Evolutionary conservation across 176 grass and related monocot species (phyloP).

Genomic region (Carex kokanica): DNA sequence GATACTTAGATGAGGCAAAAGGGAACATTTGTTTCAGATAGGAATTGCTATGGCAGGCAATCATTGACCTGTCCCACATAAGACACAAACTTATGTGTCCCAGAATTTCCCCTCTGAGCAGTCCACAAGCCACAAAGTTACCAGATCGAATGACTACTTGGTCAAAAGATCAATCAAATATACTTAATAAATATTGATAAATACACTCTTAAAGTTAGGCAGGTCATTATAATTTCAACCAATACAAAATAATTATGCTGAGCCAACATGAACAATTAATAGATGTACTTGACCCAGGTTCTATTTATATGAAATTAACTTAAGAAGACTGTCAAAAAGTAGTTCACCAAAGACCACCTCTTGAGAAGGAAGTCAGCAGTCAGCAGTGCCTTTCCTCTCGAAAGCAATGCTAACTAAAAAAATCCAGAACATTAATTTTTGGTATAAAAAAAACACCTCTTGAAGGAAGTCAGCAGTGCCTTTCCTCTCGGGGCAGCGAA

Average conservation of each 20-base stretch:
- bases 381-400: too few species aligned
- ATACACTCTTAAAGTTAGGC: neutral
- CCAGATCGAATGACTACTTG: neutral
- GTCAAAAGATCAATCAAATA: neutral
- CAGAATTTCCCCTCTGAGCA: neutral
- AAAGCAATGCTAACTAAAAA: neutral
- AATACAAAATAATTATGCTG: neutral
- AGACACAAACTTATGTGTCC: neutral
- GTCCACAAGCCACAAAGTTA: neutral
- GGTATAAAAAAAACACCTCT: conserved; percentile 47
- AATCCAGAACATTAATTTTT: neutral
- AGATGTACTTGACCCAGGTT: neutral
- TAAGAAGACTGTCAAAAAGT: neutral
- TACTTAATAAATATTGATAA: neutral
- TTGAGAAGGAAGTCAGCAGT: too few species aligned
- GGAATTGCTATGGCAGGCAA: neutral
- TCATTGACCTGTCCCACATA: neutral
- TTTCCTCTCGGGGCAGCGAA: conserved; percentile 80
- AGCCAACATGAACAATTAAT: neutral
- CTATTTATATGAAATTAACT: neutral
- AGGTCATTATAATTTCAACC: neutral
- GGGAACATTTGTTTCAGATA: neutral
- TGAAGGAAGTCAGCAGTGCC: conserved; percentile 99
- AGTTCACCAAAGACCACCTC: neutral
- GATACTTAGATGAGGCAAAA: neutral